phyloP scores from a whole-genome alignment of 495 filamentous ascomycete genomes.

The Ramalina intermedia region DNA sequence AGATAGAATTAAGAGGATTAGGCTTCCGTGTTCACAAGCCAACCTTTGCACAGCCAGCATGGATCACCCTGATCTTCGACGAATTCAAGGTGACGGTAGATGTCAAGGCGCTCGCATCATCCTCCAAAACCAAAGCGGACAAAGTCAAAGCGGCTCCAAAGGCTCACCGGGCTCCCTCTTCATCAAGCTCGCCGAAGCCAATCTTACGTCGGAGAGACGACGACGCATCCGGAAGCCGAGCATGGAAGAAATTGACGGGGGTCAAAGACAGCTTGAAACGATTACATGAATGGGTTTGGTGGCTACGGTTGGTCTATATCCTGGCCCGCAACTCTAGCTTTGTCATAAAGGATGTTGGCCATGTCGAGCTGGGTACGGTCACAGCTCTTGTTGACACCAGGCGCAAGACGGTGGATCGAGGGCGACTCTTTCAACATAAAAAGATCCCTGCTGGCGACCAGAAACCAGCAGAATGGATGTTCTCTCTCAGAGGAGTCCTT shows the following conservation, averaged over 20 bases:
- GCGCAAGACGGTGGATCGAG: slow-evolving; percentile 78
- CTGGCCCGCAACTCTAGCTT: slow-evolving; percentile 68
- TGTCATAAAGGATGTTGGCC: slow-evolving; percentile 63
- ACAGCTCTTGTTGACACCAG: slow-evolving; percentile 82
- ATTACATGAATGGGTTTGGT: slow-evolving; percentile 73
- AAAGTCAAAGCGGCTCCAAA: slow-evolving; percentile 1
- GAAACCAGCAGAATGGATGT: slow-evolving; percentile 85
- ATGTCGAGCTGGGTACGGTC: slow-evolving; percentile 68
- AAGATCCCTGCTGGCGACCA: slow-evolving; percentile 55
- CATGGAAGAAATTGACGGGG: slow-evolving; percentile 60
- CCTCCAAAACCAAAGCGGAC: slow-evolving; percentile 27
- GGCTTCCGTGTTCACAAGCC: slow-evolving; percentile 80
- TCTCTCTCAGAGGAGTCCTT: slow-evolving; percentile 69
- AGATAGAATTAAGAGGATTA: slow-evolving; percentile 77
- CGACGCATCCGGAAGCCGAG: slow-evolving; percentile 42
- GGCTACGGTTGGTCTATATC: slow-evolving; percentile 81
- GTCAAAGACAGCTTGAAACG: slow-evolving; percentile 75
- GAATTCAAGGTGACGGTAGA: slow-evolving; percentile 78
- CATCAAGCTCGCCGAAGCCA: slow-evolving; percentile 10
- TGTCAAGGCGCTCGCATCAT: slow-evolving; percentile 38
- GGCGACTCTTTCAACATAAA: slow-evolving; percentile 76
- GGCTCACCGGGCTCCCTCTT: slow-evolving; percentile 7
- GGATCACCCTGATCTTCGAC: slow-evolving; percentile 77
- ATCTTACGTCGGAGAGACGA: slow-evolving; percentile 5
- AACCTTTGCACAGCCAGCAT: slow-evolving; percentile 93